Percentiles rank a stretch among this genome's conserved stretches.
Evolutionary conservation across 1,284 basidiomycete genomes (phyloP).

Genomic region (Naganishia albida): DNA sequence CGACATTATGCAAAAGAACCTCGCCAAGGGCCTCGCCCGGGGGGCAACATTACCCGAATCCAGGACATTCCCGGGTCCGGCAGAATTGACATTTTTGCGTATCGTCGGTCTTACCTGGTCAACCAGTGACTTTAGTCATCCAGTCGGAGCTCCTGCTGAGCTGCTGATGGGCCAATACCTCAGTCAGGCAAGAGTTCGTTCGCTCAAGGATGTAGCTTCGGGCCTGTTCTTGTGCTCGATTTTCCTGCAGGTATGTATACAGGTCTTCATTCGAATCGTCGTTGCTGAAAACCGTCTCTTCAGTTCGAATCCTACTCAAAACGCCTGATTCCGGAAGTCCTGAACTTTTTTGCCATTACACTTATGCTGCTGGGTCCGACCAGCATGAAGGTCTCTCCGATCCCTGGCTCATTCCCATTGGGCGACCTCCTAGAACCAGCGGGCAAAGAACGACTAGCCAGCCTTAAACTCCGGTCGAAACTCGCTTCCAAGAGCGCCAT

Average conservation of each 20-base stretch:
- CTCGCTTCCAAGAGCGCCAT: slow-evolving; percentile 33
- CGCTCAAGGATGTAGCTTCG: slow-evolving; percentile 71
- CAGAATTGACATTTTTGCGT: slow-evolving; percentile 81
- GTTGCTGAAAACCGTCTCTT: neutral
- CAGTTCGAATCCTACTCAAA: slow-evolving; percentile 84
- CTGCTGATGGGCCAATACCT: slow-evolving; percentile 91
- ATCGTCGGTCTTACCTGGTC: slow-evolving; percentile 83
- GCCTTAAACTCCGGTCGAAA: slow-evolving; percentile 27
- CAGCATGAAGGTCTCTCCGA: slow-evolving; percentile 34
- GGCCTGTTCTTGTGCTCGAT: slow-evolving; percentile 88
- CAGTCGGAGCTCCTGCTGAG: slow-evolving; percentile 81
- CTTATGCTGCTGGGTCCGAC: slow-evolving; percentile 71
- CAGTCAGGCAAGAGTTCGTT: slow-evolving; percentile 76
- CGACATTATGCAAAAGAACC: slow-evolving; percentile 89
- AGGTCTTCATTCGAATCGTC: neutral
- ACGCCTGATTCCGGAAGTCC: slow-evolving; percentile 82
- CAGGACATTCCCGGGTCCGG: slow-evolving; percentile 82
- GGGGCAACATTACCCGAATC: slow-evolving; percentile 66
- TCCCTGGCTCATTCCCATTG: slow-evolving; percentile 70
- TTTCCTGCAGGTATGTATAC: slow-evolving; percentile 57
- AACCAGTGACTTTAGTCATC: slow-evolving; percentile 90
- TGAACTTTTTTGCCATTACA: slow-evolving; percentile 76
- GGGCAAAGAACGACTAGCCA: slow-evolving; percentile 6
- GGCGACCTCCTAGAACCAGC: slow-evolving; percentile 63
- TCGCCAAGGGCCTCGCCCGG: slow-evolving; percentile 77